Base-by-base conservation (phyloP, 164 flowering plant genomes). In the Annona cherimola region DNA sequence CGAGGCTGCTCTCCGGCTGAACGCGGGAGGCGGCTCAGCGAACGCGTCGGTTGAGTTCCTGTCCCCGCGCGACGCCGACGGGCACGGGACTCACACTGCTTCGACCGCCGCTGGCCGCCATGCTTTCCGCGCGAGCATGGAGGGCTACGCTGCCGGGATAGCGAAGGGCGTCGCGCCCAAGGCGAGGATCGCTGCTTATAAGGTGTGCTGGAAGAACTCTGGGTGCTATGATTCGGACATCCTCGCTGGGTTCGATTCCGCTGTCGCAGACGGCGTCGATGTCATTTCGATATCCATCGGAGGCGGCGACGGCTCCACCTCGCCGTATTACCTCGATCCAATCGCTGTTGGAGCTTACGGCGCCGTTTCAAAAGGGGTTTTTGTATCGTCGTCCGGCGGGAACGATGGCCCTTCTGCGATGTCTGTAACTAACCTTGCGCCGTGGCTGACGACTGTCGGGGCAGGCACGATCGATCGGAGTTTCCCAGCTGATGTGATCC, bases 21-120 rank as follows among this genome's bases (percentile, higher is more conserved):
- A 72, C 42, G 85, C 83, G 1, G 11, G 67, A n/a, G 84, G 81
- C 2, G 82, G 81, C 0, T 78, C 77, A 0, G 73, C 87, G 35
- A 90, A 91, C 42, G 72, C 73, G 3, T 84, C 92, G 1, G 69
- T 81, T 0, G 99, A 95, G 82, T 95, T 84, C 73, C 79, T 79
- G 2, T 95, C 99, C 0, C 92, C 98, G 39, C 74, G 98, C 65
- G 99, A 95, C 26, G 94, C 97, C 1, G 99, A 95, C 66, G 99
- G 99, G 0, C 99, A 95, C 50, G 99, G 99, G 2, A 92, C 99
- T 4, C 99, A 95, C 81, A 95, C 99, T 0, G 99, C 98, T 0
- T 92, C 97, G 0, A 95, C 99, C 0, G 96, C 98, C 1, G 99
- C 97, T 0, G 99, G 99, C 0, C 67, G 98, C 18, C 73, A 90